Evolutionary conservation across 2,329 filamentous ascomycete species (phyloP).

Genomic region (Domatiomyces catenatus): DNA sequence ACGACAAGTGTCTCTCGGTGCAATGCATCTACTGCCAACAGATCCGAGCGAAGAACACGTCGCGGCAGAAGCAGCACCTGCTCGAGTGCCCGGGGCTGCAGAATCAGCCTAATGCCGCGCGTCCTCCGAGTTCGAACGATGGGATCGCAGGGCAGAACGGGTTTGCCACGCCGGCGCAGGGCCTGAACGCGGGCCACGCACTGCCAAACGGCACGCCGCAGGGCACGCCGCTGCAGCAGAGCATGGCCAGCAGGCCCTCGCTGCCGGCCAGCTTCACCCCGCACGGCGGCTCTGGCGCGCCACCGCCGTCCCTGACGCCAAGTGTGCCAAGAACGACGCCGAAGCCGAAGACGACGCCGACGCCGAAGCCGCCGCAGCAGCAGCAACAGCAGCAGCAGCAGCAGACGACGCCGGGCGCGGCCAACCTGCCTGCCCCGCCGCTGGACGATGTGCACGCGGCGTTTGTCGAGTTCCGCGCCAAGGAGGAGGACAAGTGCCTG

Average conservation of each 20-base stretch:
- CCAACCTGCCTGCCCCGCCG: conserved; percentile 31
- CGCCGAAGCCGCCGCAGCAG: conserved; percentile 9
- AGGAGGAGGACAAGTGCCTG: conserved; percentile 25
- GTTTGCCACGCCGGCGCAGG: conserved; percentile 26
- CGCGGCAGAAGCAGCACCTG: conserved; percentile 36
- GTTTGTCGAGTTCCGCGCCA: conserved; percentile 26
- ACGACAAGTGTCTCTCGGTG: conserved; percentile 34
- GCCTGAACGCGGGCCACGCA: conserved; percentile 22
- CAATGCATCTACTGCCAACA: conserved; percentile 40
- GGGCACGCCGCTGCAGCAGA: conserved; percentile 26
- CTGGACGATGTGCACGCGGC: conserved; percentile 35
- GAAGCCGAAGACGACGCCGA: conserved; percentile 11
- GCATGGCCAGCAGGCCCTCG: conserved; percentile 25
- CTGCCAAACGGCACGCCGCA: conserved; percentile 28
- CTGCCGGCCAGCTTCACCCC: conserved; percentile 22
- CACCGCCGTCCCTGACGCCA: conserved; percentile 1
- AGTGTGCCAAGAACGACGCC: conserved; percentile 5
- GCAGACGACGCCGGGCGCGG: conserved; percentile 13
- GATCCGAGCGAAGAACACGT: conserved; percentile 38
- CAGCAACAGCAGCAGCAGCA: conserved; percentile 1
- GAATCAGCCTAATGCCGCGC: conserved; percentile 30
- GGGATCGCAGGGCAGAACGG: conserved; percentile 29
- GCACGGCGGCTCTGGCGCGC: conserved; percentile 1
- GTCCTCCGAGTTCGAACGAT: conserved; percentile 25
- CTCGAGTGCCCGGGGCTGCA: conserved; percentile 35